Evolutionary conservation across 805 yeast species (phyloP), one percentile per base, ranked within the genome.

Genomic region (Saccharomycopsis fibuligera): DNA sequence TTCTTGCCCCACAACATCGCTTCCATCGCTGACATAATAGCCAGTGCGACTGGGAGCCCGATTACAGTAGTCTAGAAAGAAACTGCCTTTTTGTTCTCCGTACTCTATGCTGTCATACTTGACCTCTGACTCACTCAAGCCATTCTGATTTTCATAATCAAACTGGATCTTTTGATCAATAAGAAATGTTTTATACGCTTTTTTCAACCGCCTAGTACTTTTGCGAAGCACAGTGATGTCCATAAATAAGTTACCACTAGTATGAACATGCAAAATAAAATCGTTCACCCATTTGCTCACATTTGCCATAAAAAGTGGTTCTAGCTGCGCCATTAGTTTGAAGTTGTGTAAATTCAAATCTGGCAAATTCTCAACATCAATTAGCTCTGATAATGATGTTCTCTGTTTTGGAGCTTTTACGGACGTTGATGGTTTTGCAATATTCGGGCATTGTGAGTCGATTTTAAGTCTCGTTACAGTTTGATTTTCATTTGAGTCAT

Each of bases 171-270:
- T 16, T 16, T 33, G 17, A 16, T 6, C 19, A 17, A 33, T n/a
- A 12, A 45, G 25, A 40, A 49, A 53, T 4, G 19, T 33, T 27
- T 29, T 29, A 27, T 53, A 53, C 10, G 22, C 21, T 12, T 21
- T 24, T n/a, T 31, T 5, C 8, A 50, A 22, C 17, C n/a, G 33
- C 4, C 16, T 21, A 27, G 44, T 23, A 4, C 50, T 47, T 29
- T 44, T 41, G 12, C 51, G 27, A 17, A 53, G 35, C 10, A 25
- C n/a, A 6, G 30, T 23, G 17, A 44, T 35, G 47, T 53, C 49
- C 3, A 53, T 16, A 35, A 53, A 53, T 10, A 50, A 38, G 27
- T 53, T 53, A 8, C 55, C 55, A 14, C 45, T 37, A 14, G 56
- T 47, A 16, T 47, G 52, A n/a, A 53, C 54, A 39, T 53, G 38